Evolutionary conservation across 805 yeast genomes (phyloP).

Genomic region (Yamadazyma insecticola): DNA sequence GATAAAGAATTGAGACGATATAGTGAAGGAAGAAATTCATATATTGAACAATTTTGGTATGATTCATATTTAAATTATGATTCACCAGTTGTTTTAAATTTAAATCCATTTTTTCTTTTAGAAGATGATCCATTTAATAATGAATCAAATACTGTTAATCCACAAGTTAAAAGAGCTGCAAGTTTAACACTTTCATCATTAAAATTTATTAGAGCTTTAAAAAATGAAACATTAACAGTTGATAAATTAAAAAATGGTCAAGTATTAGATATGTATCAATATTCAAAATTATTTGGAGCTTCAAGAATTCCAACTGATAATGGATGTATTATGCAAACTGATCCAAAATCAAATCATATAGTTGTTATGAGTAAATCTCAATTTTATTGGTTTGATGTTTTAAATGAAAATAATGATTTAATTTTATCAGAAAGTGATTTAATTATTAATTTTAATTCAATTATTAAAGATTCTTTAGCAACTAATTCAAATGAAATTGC

Average conservation of each 20-base stretch:
- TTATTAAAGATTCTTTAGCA: constrained; percentile 64
- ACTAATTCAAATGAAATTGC: constrained; percentile 57
- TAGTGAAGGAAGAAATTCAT: constrained; percentile 62
- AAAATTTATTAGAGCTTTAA: constrained; percentile 73
- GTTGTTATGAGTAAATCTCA: constrained; percentile 81
- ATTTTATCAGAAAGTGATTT: constrained; percentile 72
- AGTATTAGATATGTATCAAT: constrained; percentile 88
- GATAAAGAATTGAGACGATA: constrained; percentile 64
- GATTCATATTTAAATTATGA: constrained; percentile 86
- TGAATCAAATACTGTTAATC: constrained; percentile 38
- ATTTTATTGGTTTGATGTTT: constrained; percentile 92
- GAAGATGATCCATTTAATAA: constrained; percentile 87
- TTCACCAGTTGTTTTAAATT: constrained; percentile 84
- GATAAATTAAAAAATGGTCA: constrained; percentile 60
- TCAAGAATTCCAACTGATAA: constrained; percentile 75
- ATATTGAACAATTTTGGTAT: constrained; percentile 93
- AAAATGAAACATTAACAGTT: constrained; percentile 67
- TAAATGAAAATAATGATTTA: constrained; percentile 67
- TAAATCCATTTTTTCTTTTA: constrained; percentile 84
- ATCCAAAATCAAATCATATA: constrained; percentile 69
- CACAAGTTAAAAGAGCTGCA: constrained; percentile 78
- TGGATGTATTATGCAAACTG: constrained; percentile 86
- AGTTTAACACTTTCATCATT: constrained; percentile 71
- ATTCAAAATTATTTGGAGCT: constrained; percentile 80
- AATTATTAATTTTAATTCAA: constrained; percentile 67